Conservation (phyloP, 805 yeast species). For the Candida orba region DNA sequence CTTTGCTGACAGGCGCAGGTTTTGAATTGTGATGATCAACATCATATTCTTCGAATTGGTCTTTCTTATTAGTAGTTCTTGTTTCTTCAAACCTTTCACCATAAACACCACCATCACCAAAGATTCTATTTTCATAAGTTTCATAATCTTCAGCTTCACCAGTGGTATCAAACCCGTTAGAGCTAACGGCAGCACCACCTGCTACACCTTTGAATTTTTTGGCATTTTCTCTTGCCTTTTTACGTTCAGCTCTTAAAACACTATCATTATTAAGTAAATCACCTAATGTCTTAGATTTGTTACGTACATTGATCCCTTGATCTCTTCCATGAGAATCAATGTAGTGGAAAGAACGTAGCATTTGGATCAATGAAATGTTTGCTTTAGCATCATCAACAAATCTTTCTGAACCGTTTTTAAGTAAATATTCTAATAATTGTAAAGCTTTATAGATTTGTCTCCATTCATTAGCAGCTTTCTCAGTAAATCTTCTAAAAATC, state of each 20-base stretch:
- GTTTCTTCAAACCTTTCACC: constrained; percentile 60
- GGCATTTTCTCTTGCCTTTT: constrained; percentile 80
- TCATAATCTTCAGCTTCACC: constrained; percentile 35
- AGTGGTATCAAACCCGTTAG: constrained; percentile 19
- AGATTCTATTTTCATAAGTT: constrained; percentile 42
- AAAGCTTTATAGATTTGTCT: constrained; percentile 93
- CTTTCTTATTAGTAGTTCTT: constrained; percentile 34
- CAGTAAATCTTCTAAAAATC: constrained; percentile 85
- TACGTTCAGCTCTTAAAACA: constrained; percentile 73
- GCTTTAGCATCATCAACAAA: constrained; percentile 92
- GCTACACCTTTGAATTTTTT: constrained; percentile 80
- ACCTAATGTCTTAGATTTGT: constrained; percentile 73
- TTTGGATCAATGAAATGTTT: constrained; percentile 69
- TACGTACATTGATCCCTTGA: constrained; percentile 93
- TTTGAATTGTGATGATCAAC: constrained; percentile 26
- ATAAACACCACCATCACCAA: constrained; percentile 66
- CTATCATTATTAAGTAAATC: constrained; percentile 70
- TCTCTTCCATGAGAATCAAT: constrained; percentile 91
- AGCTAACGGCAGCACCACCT: constrained; percentile 39
- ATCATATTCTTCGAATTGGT: constrained; percentile 55
- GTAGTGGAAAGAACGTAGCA: constrained; percentile 91
- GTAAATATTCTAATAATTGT: constrained; percentile 83
- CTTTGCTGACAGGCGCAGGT: constrained; percentile 2
- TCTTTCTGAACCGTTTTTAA: constrained; percentile 90
- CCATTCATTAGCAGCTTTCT: constrained; percentile 95